A percentile compares a stretch with the other conserved stretches of the same genome.
These are phyloP conservation scores for Tetrapyrgos nigripes DNA, from an alignment of 1,284 basidiomycete species.

Conservation along the genomic window DNA sequence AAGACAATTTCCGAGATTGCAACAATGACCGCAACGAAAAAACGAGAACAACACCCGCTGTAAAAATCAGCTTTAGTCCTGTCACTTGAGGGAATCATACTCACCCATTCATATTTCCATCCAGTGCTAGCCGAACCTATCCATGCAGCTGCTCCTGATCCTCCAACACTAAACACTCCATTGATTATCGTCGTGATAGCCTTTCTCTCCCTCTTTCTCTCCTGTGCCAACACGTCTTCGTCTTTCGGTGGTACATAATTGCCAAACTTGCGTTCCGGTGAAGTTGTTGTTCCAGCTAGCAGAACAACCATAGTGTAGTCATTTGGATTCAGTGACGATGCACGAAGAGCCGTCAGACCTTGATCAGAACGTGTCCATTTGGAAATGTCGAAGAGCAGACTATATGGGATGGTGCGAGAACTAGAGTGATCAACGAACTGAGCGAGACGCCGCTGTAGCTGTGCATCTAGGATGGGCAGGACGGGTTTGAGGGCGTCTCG, in stretches of 20 bases:
- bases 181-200: constrained; percentile 75
- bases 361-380: constrained; percentile 66
- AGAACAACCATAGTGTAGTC: constrained; percentile 75
- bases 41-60: constrained; percentile 71
- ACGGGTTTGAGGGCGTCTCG: constrained; percentile 53
- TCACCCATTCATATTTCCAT: constrained; percentile 74
- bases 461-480: constrained; percentile 48
- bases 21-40: constrained; percentile 62
- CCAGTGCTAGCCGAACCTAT: constrained; percentile 69
- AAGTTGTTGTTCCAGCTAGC: constrained; percentile 75
- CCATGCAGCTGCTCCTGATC: constrained; percentile 71
- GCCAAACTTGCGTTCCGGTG: constrained; percentile 74
- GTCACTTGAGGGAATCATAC: constrained; percentile 40
- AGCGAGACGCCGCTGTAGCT: constrained; percentile 49
- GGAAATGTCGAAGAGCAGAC: constrained; percentile 62
- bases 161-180: constrained; percentile 69
- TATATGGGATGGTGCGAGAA: constrained; percentile 61
- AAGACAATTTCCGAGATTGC: constrained; percentile 70
- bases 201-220: constrained; percentile 60
- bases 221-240: constrained; percentile 48
- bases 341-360: constrained; percentile 50
- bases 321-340: constrained; percentile 51
- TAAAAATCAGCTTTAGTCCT: constrained; percentile 6
- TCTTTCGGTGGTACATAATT: constrained; percentile 48
- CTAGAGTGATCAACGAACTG: constrained; percentile 38